A percentile compares a stretch with the other conserved stretches of the same genome.
Conservation (phyloP, 2,329 filamentous ascomycete genomes). For the Claviceps sp. region DNA sequence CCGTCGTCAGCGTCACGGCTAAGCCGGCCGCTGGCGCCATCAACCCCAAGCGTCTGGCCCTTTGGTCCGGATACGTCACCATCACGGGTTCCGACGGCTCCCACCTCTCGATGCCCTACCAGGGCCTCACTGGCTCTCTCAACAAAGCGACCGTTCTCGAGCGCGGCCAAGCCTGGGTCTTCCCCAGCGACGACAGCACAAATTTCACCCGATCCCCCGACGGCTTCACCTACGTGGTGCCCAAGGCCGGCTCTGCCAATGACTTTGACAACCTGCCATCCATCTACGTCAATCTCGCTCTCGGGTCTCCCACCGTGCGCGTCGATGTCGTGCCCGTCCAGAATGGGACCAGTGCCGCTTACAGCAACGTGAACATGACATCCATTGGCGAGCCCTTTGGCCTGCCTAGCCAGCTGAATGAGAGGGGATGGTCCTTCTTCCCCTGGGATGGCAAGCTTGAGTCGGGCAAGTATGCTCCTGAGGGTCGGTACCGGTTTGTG, state of each 20-base stretch:
- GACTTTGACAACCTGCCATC: slow-evolving; percentile 2
- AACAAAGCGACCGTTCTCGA: no score
- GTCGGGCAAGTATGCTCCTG: slow-evolving; percentile 30
- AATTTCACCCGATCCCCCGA: slow-evolving; percentile 2
- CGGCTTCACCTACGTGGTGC: slow-evolving; percentile 27
- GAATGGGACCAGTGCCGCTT: slow-evolving; percentile 10
- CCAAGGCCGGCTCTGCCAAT: slow-evolving; percentile 21
- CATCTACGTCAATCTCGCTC: slow-evolving; percentile 19
- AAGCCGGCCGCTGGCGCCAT: slow-evolving; percentile 24
- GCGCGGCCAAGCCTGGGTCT: no score
- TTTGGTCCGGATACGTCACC: slow-evolving; percentile 29
- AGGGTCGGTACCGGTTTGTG: slow-evolving; percentile 33
- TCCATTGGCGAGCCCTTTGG: slow-evolving; percentile 25
- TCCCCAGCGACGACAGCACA: no score
- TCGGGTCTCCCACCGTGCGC: slow-evolving; percentile 30
- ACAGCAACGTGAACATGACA: slow-evolving; percentile 22
- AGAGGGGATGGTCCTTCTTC: slow-evolving; percentile 4
- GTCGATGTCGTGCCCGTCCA: slow-evolving; percentile 26
- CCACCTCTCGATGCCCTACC: no score
- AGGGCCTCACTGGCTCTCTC: no score
- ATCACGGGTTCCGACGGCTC: slow-evolving; percentile 24
- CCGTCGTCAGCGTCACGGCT: slow-evolving; percentile 32
- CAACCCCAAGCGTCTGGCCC: slow-evolving; percentile 22
- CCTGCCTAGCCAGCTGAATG: slow-evolving; percentile 22
- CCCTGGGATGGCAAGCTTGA: slow-evolving; percentile 31